A percentile compares a stretch with the other conserved stretches of the same genome.
Conservation (phyloP, 2,329 filamentous ascomycete species). For the Aureobasidium pullulans region DNA sequence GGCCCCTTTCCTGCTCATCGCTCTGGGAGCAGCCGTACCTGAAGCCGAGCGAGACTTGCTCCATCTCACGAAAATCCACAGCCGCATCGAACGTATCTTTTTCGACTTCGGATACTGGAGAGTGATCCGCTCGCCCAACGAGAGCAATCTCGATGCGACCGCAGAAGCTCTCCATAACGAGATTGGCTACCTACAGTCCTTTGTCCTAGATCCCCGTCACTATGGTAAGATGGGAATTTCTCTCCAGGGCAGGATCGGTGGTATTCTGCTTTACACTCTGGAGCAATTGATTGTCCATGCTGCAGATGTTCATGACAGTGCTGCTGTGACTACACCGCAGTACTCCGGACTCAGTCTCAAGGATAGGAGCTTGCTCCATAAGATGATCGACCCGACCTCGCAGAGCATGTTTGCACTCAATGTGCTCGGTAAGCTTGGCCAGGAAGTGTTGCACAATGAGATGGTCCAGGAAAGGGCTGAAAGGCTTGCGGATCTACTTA, state of each 20-base stretch:
- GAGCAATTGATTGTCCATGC: not conserved
- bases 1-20: constrained; percentile 1
- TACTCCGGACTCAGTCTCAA: not conserved
- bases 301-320: not conserved
- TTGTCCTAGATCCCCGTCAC: not conserved
- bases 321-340: not conserved
- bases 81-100: not conserved
- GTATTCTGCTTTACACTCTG: not conserved
- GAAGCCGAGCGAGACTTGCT: not conserved
- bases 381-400: not conserved
- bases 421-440: not conserved
- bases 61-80: constrained; percentile 5
- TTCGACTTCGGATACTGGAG: constrained; percentile 1
- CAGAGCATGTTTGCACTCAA: not conserved
- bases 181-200: not conserved
- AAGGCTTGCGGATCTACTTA: not conserved
- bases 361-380: not conserved
- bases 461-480: not conserved
- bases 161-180: not conserved
- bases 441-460: not conserved
- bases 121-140: not conserved
- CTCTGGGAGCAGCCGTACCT: not conserved
- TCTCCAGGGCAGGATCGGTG: not conserved
- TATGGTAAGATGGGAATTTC: not conserved
- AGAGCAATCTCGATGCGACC: not conserved